A percentile compares a stretch with the other conserved stretches of the same genome.
Conservation (phyloP, 1,284 basidiomycete species). For the Sanghuangporus sanghuang region DNA sequence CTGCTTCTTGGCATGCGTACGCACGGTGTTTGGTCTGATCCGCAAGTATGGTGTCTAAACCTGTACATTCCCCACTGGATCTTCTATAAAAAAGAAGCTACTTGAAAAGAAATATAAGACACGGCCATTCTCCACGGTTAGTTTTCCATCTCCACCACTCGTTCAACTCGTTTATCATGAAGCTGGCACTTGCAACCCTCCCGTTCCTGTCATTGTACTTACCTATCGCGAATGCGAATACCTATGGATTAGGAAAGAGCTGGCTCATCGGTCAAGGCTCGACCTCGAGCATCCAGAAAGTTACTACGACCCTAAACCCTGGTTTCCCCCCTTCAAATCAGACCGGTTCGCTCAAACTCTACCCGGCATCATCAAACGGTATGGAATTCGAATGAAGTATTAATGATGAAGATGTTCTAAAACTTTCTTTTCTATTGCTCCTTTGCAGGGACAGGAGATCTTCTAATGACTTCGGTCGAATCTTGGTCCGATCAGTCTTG, state of each 20-base stretch:
- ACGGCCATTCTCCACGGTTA: not conserved
- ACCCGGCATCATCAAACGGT: slow-evolving; percentile 16
- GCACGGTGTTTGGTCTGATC: too few relatives aligned
- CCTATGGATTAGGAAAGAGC: slow-evolving; percentile 15
- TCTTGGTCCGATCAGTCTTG: slow-evolving; percentile 12
- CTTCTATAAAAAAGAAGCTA: not conserved
- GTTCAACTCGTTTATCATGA: not conserved
- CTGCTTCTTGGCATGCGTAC: too few relatives aligned
- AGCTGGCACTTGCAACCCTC: not conserved
- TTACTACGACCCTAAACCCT: slow-evolving; percentile 14
- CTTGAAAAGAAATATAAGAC: not conserved
- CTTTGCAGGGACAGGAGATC: slow-evolving; percentile 13
- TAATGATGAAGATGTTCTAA: not conserved
- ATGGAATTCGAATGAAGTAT: not conserved
- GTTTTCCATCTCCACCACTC: not conserved
- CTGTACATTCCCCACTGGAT: too few relatives aligned
- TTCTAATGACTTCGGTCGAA: slow-evolving; percentile 10
- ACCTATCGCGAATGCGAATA: slow-evolving; percentile 1
- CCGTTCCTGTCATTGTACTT: not conserved
- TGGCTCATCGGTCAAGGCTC: slow-evolving; percentile 12
- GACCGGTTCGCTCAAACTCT: slow-evolving; percentile 10
- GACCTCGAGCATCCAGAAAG: slow-evolving; percentile 9
- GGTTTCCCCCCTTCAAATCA: slow-evolving; percentile 10
- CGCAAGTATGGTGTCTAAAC: too few relatives aligned
- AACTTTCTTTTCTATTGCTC: too few relatives aligned